Conservation (phyloP, 768 basidiomycete genomes). For the Rubroboletus satanas region DNA sequence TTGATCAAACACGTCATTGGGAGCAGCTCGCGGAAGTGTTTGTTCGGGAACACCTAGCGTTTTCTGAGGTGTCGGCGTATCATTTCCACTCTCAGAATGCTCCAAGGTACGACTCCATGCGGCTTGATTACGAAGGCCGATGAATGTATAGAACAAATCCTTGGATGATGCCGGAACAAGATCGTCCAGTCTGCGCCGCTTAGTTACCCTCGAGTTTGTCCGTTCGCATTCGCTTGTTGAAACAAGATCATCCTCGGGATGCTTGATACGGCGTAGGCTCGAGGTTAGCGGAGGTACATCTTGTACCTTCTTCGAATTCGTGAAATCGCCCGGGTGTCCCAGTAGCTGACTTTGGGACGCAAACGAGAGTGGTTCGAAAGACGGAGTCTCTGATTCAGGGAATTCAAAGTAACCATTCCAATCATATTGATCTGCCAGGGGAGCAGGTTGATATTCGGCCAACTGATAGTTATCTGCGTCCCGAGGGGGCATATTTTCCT, state of each 20-base stretch:
- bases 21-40: conserved; percentile 27
- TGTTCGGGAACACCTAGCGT: conserved; percentile 7
- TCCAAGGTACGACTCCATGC: conserved; percentile 1
- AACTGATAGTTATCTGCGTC: not conserved
- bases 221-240: conserved; percentile 1
- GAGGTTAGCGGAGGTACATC: conserved; percentile 4
- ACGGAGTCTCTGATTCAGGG: conserved; percentile 14
- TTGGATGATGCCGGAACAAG: conserved; percentile 23
- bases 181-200: conserved; percentile 27
- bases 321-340: conserved; percentile 1
- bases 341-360: conserved; percentile 14
- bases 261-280: not conserved
- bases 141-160: conserved; percentile 25
- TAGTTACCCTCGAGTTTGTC: conserved; percentile 2
- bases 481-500: conserved; percentile 15
- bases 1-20: conserved; percentile 39
- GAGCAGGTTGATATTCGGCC: not conserved
- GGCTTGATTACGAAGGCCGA: conserved; percentile 25
- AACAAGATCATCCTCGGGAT: not conserved
- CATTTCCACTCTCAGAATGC: conserved; percentile 12
- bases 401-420: conserved; percentile 24
- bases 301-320: conserved; percentile 1
- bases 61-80: conserved; percentile 7
- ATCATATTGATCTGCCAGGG: conserved; percentile 9
- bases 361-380: conserved; percentile 27